Base-by-base conservation (phyloP, 352 stramenopile species). In the Elongisporangium anandrum region DNA sequence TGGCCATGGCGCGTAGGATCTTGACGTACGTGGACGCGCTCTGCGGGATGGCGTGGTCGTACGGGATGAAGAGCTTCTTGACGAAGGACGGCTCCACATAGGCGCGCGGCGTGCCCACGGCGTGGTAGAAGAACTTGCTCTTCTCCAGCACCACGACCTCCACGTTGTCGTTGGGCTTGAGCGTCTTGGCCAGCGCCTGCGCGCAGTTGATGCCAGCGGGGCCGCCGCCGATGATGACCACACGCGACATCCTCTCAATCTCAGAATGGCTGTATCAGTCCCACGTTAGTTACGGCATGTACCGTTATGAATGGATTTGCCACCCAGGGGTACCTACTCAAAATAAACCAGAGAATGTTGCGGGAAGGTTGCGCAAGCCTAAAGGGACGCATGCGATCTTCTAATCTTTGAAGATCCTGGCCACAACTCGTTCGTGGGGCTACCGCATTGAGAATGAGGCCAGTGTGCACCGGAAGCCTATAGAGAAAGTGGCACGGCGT, bases 101-200 rank as follows among this genome's bases (percentile, higher is more conserved):
- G 7, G 81, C 79, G 20, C 81, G 75, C 4, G 79, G 75, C 10
- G 74, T 61, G 4, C 77, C 79, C 4, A 87, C 34, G 0, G 68
- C 57, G 54, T 86, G 66, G 62, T 83, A 89, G 47, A 66, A 78
- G 65, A 62, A 78, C 39, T 57, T 49, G 52, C 59, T 83, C 56
- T 92, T 89, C 57, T 89, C 79, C 0, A 89, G 54, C 39, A 88
- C 57, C 17, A 88, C 54, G 59, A 91, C 70, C 16, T 86, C 62
- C 12, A 64, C 70, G 20, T 79, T 55, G 51, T 89, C 77, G 0
- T 22, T 17, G 5, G 69, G 45, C 0, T 50, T 71, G 22, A 91
- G 67, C 17, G 62, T 61, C 56, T 64, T 64, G 10, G 71, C 75
- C 13, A 90, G 65, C 2, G 70, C 53, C 50, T 85, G 73, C 12